Evolutionary conservation across 441 rosid species (phyloP), one percentile per base, ranked within the genome.

Genomic region (Adansonia rubrostipa): DNA sequence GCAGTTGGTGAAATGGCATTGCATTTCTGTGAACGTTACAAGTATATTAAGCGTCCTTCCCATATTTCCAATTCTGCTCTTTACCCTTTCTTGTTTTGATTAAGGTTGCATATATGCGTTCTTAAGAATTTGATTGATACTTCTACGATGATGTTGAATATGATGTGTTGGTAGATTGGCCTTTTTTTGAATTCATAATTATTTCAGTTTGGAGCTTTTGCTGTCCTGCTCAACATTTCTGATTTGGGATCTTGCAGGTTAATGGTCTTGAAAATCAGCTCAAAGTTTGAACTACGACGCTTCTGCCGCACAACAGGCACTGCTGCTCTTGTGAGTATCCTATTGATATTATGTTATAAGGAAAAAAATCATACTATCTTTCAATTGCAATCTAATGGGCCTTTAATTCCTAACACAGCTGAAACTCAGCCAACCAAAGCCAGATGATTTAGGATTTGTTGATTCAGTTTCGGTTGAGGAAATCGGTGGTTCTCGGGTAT

Each of bases 1-100:
- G 83, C 99, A 45, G 95, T 97, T 77, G 99, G 99, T 82, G 99
- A 97, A 86, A 97, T 97, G 99, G 99, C 99, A 64, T 85, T 97
- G 81, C 99, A 97, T 85, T 97, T 95, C 83, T 95, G 99, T 77
- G 99, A 97, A 85, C 99, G 97, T 77, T 97, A 92, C 89, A 97
- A 93, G 99, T 97, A 93, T 36, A 77, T 58, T 66, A 71, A 58
- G 6, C 45, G 73, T 54, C 56, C 51, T 20, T 73, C 14, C 45
- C 75, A 5, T 75, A 19, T 0, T 51, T 80, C 51, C 47, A 20
- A 44, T 71, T 76, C 53, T 70, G 57, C 33, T 72, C 70, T 19
- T 15, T 11, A 9, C 51, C 0, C 0, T 15, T 20, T 68, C 64
- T 50, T 56, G 20, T 64, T 45, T 33, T 61, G 40, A 45, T 56